These are phyloP conservation scores for Aspergillus novofumigatus DNA, from an alignment of 2,329 filamentous ascomycete genomes.

Conservation along the genomic window DNA sequence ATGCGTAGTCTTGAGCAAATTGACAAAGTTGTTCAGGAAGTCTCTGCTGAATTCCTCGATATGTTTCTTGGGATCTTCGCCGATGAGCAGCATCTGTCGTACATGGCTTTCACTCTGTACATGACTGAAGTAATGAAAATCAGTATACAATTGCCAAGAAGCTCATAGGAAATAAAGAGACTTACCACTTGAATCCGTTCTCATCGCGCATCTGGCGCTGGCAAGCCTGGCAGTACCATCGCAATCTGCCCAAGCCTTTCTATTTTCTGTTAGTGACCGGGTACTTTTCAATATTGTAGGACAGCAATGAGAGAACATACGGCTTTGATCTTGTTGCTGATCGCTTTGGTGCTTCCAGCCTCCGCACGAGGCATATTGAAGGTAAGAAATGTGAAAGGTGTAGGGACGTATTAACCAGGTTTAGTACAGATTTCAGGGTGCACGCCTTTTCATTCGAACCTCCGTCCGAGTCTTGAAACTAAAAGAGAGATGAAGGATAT, in stretches of 20 bases:
- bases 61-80: constrained; percentile 78
- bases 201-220: constrained; percentile 74
- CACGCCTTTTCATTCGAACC: no score
- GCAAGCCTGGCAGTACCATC: constrained; percentile 90
- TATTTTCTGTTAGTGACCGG: constrained; percentile 11
- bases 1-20: constrained; percentile 74
- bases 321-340: constrained; percentile 86
- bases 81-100: constrained; percentile 81
- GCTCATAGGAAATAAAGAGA: background rate
- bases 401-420: background rate
- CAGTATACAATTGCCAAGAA: background rate
- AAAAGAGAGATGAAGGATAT: background rate
- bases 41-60: constrained; percentile 79
- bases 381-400: background rate
- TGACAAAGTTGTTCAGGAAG: constrained; percentile 75
- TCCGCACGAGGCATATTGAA: constrained; percentile 83
- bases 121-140: constrained; percentile 51
- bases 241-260: constrained; percentile 64
- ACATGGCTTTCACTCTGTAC: constrained; percentile 80
- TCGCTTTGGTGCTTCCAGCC: constrained; percentile 82
- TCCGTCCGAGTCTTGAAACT: background rate
- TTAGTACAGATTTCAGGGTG: background rate
- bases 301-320: constrained; percentile 51
- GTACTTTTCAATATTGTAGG: background rate
- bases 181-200: constrained; percentile 73